Evolutionary conservation across 352 stramenopile genomes (phyloP).

Genomic region (Phytophthora lateralis): DNA sequence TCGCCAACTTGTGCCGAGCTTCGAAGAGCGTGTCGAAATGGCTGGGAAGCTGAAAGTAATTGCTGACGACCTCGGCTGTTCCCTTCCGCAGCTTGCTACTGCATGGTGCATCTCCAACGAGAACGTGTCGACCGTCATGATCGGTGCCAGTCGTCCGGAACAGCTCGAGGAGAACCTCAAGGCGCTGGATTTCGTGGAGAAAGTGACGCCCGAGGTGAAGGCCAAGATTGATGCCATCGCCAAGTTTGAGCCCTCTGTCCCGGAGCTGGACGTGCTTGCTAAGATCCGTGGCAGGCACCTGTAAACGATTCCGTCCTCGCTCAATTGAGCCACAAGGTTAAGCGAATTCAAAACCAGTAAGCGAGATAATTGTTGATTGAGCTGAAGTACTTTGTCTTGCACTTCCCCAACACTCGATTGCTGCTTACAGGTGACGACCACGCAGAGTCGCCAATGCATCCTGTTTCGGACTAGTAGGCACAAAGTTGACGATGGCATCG

Average conservation of each 20-base stretch:
- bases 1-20: background rate
- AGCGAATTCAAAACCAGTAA: background rate
- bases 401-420: background rate
- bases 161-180: slow-evolving; percentile 11
- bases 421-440: slow-evolving; percentile 3
- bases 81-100: slow-evolving; percentile 4
- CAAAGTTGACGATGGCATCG: slow-evolving; percentile 13
- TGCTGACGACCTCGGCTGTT: slow-evolving; percentile 9
- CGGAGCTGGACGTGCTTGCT: background rate
- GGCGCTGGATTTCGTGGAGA: slow-evolving; percentile 11
- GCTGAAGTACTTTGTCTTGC: background rate
- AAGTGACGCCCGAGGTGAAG: slow-evolving; percentile 4
- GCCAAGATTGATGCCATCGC: slow-evolving; percentile 3
- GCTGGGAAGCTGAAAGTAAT: slow-evolving; percentile 12
- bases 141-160: slow-evolving; percentile 7
- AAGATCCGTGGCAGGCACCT: background rate
- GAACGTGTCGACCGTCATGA: slow-evolving; percentile 6
- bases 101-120: slow-evolving; percentile 13
- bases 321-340: background rate
- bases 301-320: background rate
- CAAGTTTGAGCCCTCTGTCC: background rate
- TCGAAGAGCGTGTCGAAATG: slow-evolving; percentile 6
- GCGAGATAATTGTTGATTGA: background rate
- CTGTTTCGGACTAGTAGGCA: slow-evolving; percentile 1
- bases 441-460: slow-evolving; percentile 11